phyloP scores from a whole-genome alignment of 2,329 filamentous ascomycete genomes.

The Penicillium rolfsii region DNA sequence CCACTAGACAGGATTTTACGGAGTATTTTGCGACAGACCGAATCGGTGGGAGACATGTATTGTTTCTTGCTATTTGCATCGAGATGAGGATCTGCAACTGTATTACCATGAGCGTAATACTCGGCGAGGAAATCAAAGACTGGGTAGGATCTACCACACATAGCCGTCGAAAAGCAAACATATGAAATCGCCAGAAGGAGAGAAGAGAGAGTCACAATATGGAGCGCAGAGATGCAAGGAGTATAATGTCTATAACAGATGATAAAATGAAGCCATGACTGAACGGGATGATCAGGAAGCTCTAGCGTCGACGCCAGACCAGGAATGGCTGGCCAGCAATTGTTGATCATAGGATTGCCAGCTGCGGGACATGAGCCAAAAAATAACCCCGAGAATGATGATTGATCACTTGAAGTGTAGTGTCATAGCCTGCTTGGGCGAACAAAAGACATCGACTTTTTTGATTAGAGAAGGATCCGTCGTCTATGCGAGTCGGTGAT shows the following conservation, averaged over 20 bases:
- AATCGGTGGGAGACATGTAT: background rate
- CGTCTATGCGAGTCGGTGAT: conserved; percentile 39
- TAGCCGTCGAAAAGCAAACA: background rate
- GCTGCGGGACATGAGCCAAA: background rate
- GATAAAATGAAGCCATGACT: conserved; percentile 2
- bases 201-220: background rate
- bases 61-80: background rate
- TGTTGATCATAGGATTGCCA: conserved; percentile 12
- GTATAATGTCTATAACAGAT: conserved; percentile 22
- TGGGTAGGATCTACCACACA: background rate
- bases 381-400: background rate
- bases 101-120: background rate
- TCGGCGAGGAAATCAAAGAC: background rate
- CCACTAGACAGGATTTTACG: background rate
- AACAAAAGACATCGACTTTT: background rate
- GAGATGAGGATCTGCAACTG: background rate
- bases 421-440: no score
- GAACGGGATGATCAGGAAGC: conserved; percentile 8
- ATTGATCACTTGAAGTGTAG: no score
- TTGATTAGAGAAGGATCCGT: background rate
- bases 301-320: conserved; percentile 10
- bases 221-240: conserved; percentile 11
- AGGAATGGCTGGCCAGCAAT: conserved; percentile 11
- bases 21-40: background rate
- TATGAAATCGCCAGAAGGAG: background rate